These are phyloP conservation scores for Conticribra guillardii DNA, from an alignment of 108 stramenopile species.

Conservation along the genomic window DNA sequence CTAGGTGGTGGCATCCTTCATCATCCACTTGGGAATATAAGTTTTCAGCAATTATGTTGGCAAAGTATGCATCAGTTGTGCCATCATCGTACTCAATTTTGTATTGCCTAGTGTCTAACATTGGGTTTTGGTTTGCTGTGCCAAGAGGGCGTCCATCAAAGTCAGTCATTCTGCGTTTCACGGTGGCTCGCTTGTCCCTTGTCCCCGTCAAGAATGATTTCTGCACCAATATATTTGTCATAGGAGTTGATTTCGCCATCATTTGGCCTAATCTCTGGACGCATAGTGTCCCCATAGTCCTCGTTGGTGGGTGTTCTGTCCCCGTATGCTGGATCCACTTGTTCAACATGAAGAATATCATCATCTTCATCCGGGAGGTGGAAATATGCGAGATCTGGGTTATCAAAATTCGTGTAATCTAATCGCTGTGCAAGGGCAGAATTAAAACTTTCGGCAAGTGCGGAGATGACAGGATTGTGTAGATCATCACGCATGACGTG, in stretches of 20 bases:
- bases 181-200: too few species aligned
- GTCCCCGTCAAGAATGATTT: background rate
- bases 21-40: conserved; percentile 9
- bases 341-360: background rate
- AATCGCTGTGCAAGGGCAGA: background rate
- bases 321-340: background rate
- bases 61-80: conserved; percentile 12
- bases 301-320: background rate
- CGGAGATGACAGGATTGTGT: background rate
- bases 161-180: background rate
- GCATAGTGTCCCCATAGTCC: background rate
- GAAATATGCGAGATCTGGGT: background rate
- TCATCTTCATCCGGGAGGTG: background rate
- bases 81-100: conserved; percentile 11
- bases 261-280: too few species aligned
- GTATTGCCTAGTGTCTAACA: conserved; percentile 9
- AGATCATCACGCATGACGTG: conserved; percentile 35
- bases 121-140: conserved; percentile 2
- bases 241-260: too few species aligned
- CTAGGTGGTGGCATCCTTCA: conserved; percentile 9
- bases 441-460: conserved; percentile 5
- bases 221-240: background rate
- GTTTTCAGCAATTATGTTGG: conserved; percentile 21
- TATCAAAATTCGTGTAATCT: conserved; percentile 1
- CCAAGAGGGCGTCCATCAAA: conserved; percentile 6